A percentile compares a stretch with the other conserved stretches of the same genome.
Conservation (phyloP, 2,329 filamentous ascomycete genomes). For the Salinomyces thailandicus region DNA sequence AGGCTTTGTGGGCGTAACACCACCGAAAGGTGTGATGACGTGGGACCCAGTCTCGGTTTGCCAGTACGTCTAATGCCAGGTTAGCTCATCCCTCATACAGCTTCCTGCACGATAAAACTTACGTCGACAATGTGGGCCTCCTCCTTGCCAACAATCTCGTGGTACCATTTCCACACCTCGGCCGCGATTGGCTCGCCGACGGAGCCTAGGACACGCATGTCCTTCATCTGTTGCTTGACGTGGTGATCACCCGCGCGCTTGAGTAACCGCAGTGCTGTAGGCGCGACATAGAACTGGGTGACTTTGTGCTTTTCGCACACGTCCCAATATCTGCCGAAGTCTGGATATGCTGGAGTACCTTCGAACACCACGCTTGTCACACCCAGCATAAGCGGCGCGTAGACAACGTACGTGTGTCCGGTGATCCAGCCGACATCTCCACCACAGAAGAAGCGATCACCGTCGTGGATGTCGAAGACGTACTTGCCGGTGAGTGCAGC, state of each 20-base stretch:
- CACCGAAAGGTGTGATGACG: constrained; percentile 86
- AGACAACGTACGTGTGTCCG: constrained; percentile 96
- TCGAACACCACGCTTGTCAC: constrained; percentile 95
- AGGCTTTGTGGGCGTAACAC: constrained; percentile 91
- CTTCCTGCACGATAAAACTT: constrained; percentile 35
- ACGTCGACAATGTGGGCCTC: constrained; percentile 90
- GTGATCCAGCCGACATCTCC: constrained; percentile 99
- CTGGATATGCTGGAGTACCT: constrained; percentile 91
- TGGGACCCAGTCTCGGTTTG: constrained; percentile 98
- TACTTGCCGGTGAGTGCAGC: constrained; percentile 93
- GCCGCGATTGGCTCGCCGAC: constrained; percentile 96
- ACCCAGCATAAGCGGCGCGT: constrained; percentile 85
- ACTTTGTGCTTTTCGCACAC: constrained; percentile 92
- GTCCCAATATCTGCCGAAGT: constrained; percentile 98
- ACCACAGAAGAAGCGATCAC: constrained; percentile 92
- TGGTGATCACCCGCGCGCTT: constrained; percentile 94
- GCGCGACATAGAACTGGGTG: constrained; percentile 96
- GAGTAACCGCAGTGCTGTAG: constrained; percentile 80
- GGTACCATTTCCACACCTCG: constrained; percentile 99
- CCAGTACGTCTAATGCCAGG: constrained; percentile 77
- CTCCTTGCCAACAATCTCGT: constrained; percentile 85
- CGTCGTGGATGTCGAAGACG: constrained; percentile 93
- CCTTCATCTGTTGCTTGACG: constrained; percentile 80
- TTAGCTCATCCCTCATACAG: constrained; percentile 9
- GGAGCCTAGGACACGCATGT: constrained; percentile 80